phyloP scores from a whole-genome alignment of 2,329 filamentous ascomycete species.

The Geosmithia putterillii region DNA sequence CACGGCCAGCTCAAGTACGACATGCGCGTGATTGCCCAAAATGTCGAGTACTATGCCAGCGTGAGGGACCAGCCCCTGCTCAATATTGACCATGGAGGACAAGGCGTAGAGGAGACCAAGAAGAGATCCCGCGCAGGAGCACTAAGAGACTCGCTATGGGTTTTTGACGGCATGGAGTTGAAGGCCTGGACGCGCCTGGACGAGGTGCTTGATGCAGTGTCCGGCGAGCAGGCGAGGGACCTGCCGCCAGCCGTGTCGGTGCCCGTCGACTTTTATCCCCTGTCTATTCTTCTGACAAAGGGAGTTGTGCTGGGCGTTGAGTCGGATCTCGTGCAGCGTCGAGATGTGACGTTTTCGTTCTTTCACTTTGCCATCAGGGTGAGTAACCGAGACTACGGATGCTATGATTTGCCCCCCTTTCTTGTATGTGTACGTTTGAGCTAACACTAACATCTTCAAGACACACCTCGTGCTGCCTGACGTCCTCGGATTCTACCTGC shows the following conservation, averaged over 20 bases:
- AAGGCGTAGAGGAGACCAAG: background rate
- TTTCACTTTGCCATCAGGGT: slow-evolving; percentile 81
- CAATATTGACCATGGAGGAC: slow-evolving; percentile 11
- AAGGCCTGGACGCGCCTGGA: slow-evolving; percentile 84
- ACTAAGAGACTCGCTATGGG: slow-evolving; percentile 82
- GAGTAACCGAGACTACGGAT: too few species aligned
- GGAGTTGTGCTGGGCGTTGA: slow-evolving; percentile 86
- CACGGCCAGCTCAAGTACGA: slow-evolving; percentile 88
- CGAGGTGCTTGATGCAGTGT: slow-evolving; percentile 64
- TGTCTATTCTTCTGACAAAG: slow-evolving; percentile 79
- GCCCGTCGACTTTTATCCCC: slow-evolving; percentile 86
- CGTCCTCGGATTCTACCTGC: slow-evolving; percentile 67
- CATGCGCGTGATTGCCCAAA: slow-evolving; percentile 92
- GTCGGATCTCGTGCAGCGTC: slow-evolving; percentile 82
- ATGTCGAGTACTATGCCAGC: slow-evolving; percentile 88
- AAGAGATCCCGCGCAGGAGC: slow-evolving; percentile 18
- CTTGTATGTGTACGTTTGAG: too few species aligned
- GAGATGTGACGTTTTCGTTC: slow-evolving; percentile 83
- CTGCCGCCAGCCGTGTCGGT: slow-evolving; percentile 65
- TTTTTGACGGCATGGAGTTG: slow-evolving; percentile 79
- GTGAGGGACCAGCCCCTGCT: slow-evolving; percentile 68
- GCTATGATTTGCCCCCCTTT: too few species aligned
- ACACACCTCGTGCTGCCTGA: slow-evolving; percentile 91
- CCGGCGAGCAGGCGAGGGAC: slow-evolving; percentile 52
- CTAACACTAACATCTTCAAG: too few species aligned